Evolutionary conservation across 257 asterid species (phyloP).

Genomic region (Plantago elongata): DNA sequence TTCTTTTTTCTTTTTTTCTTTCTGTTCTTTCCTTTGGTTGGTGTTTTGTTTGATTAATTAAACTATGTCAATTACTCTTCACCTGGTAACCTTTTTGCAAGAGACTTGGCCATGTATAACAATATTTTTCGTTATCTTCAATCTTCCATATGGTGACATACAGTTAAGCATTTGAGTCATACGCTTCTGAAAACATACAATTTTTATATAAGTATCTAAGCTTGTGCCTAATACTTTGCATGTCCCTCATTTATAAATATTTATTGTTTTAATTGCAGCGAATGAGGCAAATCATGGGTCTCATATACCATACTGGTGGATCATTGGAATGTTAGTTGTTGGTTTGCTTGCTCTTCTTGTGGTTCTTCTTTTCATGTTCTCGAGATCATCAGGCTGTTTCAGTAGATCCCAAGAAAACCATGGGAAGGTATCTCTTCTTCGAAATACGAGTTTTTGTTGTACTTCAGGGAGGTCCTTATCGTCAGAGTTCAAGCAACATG

Average conservation of each 20-base stretch:
- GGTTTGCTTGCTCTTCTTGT: conserved; percentile 59
- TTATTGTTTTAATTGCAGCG: conserved; percentile 27
- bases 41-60: no score
- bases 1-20: no score
- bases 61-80: background rate
- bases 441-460: conserved; percentile 77
- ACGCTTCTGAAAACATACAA: background rate
- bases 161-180: background rate
- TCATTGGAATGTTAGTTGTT: conserved; percentile 71
- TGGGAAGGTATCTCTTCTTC: conserved; percentile 59
- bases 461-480: conserved; percentile 67
- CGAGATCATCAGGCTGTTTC: conserved; percentile 53
- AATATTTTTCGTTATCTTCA: background rate
- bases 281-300: conserved; percentile 44
- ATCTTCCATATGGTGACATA: background rate
- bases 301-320: conserved; percentile 75
- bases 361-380: conserved; percentile 43
- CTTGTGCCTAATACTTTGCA: background rate
- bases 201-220: background rate
- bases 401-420: conserved; percentile 37
- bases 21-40: no score
- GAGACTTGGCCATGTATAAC: background rate
- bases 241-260: conserved; percentile 13
- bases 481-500: conserved; percentile 39
- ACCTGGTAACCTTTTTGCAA: background rate